A percentile compares a stretch with the other conserved stretches of the same genome.
Conservation (phyloP, 2,329 filamentous ascomycete genomes). For the Chaetothyriales sp. region DNA sequence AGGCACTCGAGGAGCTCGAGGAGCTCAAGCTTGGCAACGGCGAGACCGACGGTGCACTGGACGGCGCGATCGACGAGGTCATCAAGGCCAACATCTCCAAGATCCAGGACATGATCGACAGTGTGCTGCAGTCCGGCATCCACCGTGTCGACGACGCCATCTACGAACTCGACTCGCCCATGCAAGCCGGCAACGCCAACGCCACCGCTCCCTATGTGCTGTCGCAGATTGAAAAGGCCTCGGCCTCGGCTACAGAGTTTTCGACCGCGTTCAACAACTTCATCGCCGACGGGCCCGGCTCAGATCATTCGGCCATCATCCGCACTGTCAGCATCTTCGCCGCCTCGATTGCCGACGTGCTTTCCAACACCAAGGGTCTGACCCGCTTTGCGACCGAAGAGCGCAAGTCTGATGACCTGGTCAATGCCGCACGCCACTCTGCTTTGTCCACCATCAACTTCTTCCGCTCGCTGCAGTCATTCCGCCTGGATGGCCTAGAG, state of each 20-base stretch:
- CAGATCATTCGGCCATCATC: slow-evolving; percentile 78
- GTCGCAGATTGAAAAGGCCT: slow-evolving; percentile 94
- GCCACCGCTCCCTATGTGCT: slow-evolving; percentile 87
- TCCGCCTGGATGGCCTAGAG: slow-evolving; percentile 80
- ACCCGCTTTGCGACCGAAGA: slow-evolving; percentile 87
- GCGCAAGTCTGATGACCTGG: slow-evolving; percentile 76
- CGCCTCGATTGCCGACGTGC: slow-evolving; percentile 75
- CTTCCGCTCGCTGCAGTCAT: slow-evolving; percentile 86
- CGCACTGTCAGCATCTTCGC: slow-evolving; percentile 82
- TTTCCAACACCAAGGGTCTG: slow-evolving; percentile 92
- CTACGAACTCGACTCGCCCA: slow-evolving; percentile 91
- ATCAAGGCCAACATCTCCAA: slow-evolving; percentile 76
- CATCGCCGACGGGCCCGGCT: slow-evolving; percentile 88
- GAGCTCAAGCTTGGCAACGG: slow-evolving; percentile 59
- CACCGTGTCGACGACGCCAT: slow-evolving; percentile 89
- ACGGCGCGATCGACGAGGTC: slow-evolving; percentile 80
- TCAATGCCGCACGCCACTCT: slow-evolving; percentile 67
- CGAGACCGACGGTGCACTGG: slow-evolving; percentile 63
- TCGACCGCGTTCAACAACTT: slow-evolving; percentile 97
- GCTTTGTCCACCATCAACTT: slow-evolving; percentile 82
- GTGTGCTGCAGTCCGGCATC: slow-evolving; percentile 82
- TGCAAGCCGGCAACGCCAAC: slow-evolving; percentile 98
- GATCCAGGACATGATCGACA: slow-evolving; percentile 96
- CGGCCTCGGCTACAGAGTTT: slow-evolving; percentile 87
- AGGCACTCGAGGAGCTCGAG: slow-evolving; percentile 82